Conservation (phyloP, 1,139 yeast genomes). For the Yamadazyma kanchanaburiensis region DNA sequence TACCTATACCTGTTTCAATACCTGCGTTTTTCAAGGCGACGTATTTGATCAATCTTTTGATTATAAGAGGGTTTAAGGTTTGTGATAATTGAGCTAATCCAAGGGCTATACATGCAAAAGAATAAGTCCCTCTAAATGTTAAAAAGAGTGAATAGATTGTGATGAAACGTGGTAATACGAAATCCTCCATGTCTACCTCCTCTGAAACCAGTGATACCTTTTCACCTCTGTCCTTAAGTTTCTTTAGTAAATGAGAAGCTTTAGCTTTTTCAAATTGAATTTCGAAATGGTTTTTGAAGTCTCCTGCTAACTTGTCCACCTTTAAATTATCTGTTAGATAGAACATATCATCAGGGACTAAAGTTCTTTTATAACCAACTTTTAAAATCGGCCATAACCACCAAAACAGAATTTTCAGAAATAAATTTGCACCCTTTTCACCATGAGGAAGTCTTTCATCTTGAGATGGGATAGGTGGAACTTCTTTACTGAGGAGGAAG, state of each 20-base stretch:
- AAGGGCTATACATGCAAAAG: slow-evolving; percentile 20
- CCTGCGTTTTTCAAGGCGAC: slow-evolving; percentile 26
- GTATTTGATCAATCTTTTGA: slow-evolving; percentile 25
- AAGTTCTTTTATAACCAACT: slow-evolving; percentile 66
- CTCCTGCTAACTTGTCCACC: slow-evolving; percentile 43
- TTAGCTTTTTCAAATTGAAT: slow-evolving; percentile 27
- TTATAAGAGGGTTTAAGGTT: slow-evolving; percentile 28
- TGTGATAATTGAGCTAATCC: slow-evolving; percentile 18
- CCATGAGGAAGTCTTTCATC: slow-evolving; percentile 46
- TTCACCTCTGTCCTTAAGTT: slow-evolving; percentile 20
- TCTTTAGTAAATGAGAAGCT: slow-evolving; percentile 9
- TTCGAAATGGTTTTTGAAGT: slow-evolving; percentile 29
- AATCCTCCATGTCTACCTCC: slow-evolving; percentile 26
- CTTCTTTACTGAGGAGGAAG: slow-evolving; percentile 19
- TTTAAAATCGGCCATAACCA: slow-evolving; percentile 61
- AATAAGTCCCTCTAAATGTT: slow-evolving; percentile 29
- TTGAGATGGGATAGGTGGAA: slow-evolving; percentile 53
- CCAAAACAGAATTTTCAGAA: slow-evolving; percentile 40
- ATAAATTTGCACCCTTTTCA: slow-evolving; percentile 27
- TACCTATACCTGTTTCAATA: slow-evolving; percentile 19
- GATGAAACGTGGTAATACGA: slow-evolving; percentile 16
- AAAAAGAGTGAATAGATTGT: slow-evolving; percentile 19
- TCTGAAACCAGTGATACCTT: slow-evolving; percentile 3
- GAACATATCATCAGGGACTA: slow-evolving; percentile 63
- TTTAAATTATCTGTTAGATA: slow-evolving; percentile 49